These are phyloP conservation scores for Calonectria fujianensis DNA, from an alignment of 2,329 filamentous ascomycete genomes.

Conservation along the genomic window DNA sequence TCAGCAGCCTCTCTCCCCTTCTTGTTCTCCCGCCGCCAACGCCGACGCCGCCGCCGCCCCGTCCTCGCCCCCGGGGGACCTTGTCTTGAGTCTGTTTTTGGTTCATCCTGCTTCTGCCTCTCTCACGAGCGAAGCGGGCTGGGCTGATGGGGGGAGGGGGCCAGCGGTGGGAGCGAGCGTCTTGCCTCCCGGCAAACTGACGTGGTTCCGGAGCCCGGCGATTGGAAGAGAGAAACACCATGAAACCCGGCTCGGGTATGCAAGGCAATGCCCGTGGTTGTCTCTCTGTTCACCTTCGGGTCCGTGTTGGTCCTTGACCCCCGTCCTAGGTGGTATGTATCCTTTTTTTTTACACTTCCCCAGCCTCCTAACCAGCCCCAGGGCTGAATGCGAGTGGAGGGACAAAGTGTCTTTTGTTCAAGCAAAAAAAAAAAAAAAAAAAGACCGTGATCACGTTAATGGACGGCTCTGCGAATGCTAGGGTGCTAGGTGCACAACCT, in stretches of 20 bases:
- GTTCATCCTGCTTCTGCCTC: constrained; percentile 17
- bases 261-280: constrained; percentile 6
- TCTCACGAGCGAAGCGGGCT: neutral
- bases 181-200: constrained; percentile 18
- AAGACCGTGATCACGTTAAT: constrained; percentile 34
- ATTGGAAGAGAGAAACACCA: constrained; percentile 24
- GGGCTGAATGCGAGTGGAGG: constrained; percentile 15
- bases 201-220: constrained; percentile 18
- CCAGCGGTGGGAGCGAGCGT: neutral
- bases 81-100: constrained; percentile 17
- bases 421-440: neutral
- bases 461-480: constrained; percentile 32
- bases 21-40: too few species aligned
- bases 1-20: neutral
- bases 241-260: constrained; percentile 24
- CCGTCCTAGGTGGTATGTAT: neutral
- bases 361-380: constrained; percentile 24
- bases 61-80: neutral
- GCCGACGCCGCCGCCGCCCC: too few species aligned
- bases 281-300: constrained; percentile 25
- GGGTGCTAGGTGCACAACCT: constrained; percentile 15
- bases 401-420: constrained; percentile 5
- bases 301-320: constrained; percentile 27
- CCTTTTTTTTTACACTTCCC: neutral
- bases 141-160: neutral